Base-by-base conservation (phyloP, 768 basidiomycete species). In the Pulveroboletus sp. region DNA sequence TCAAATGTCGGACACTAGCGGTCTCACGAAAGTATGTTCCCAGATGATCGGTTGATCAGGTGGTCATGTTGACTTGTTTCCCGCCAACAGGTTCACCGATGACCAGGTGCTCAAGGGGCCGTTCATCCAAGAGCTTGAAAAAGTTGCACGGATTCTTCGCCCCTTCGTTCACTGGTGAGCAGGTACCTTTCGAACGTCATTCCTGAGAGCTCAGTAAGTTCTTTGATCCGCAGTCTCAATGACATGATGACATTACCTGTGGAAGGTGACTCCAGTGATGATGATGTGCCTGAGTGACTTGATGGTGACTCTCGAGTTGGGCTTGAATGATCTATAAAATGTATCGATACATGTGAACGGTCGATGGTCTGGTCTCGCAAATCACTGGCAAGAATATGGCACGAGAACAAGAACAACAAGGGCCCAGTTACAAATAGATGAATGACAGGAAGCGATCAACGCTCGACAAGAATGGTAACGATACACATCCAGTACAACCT, bases 101-200 rank as follows among this genome's bases (percentile, higher is more conserved):
- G 74, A 76, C 17, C 79, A 93, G 59, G 91, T 91, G 4, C 69
- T 90, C 1, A 64, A 69, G 4, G 74, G 79, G 0, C 47, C 79
- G 33, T 95, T 93, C 66, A 78, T 79, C 44, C 77, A 84, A 32
- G 74, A 76, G 24, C 63, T 95, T 6, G 73, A 75, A 24, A 62
- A 75, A 1, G 72, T 86, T 8, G 79, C 76, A 6, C 66, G 58
- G 21, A 72, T 88, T 1, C 72, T 85, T 59, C 72, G 73, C 44
- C 93, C 92, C 0, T 83, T 96, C 49, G 86, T 93, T 3, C 87
- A 89, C 60, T 84, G 83, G 89, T 86, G 51, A 54, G 79, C 65
- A 2, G 2, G 4, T 26, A 9, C 14, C 27, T 14, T 48, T 50
- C 48, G 36, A 31, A 36, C 40, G 26, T 17, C 15, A 33, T 21